phyloP scores from a whole-genome alignment of 2,329 filamentous ascomycete species.

The Chalara sp. region DNA sequence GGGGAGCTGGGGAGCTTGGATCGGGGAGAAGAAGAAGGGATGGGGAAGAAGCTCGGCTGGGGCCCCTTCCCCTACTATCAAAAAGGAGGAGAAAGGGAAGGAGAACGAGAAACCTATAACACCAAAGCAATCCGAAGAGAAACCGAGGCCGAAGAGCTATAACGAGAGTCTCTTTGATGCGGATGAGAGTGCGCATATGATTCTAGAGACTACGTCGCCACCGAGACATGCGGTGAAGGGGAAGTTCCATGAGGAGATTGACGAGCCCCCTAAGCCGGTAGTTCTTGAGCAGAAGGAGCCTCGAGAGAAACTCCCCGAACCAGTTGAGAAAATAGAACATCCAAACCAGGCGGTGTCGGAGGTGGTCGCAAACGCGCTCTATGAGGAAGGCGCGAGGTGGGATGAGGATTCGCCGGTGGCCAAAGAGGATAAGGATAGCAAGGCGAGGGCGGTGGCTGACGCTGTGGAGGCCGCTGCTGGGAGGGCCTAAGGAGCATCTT shows the following conservation, averaged over 20 bases:
- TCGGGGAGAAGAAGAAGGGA: constrained; percentile 65
- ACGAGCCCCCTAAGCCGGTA: not conserved
- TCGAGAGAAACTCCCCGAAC: not conserved
- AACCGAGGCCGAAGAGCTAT: constrained; percentile 20
- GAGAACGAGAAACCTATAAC: constrained; percentile 8
- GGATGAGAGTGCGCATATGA: constrained; percentile 9
- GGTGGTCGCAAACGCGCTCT: not conserved
- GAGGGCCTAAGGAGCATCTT: no score
- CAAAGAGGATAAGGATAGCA: no score
- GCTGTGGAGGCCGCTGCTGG: not conserved
- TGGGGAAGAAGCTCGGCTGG: constrained; percentile 16
- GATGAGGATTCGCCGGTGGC: not conserved
- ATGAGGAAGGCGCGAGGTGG: not conserved
- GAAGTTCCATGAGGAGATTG: not conserved
- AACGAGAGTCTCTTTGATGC: constrained; percentile 27
- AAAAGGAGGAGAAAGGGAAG: constrained; percentile 17
- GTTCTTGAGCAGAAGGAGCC: not conserved
- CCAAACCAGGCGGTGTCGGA: not conserved
- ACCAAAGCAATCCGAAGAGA: not conserved
- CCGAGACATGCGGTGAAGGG: not conserved
- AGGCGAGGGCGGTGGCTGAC: not conserved
- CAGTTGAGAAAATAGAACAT: not conserved
- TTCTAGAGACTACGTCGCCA: not conserved
- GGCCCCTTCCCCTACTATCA: constrained; percentile 1
- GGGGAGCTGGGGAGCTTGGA: constrained; percentile 64